Percentiles rank a stretch among this genome's conserved stretches.
These are phyloP conservation scores for Trypanosoma avium DNA, from an alignment of 208 protist genomes.

Conservation along the genomic window DNA sequence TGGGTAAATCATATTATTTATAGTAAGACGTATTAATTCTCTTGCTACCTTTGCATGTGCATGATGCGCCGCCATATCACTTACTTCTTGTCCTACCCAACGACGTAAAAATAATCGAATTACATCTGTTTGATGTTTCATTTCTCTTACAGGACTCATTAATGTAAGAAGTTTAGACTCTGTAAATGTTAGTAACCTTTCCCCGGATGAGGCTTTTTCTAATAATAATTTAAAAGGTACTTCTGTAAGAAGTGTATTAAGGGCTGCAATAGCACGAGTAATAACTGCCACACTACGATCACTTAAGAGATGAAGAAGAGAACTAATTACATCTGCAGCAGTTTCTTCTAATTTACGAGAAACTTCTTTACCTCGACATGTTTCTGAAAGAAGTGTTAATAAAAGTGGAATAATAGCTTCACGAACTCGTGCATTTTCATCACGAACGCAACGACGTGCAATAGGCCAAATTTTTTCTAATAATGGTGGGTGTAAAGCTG, in stretches of 20 bases:
- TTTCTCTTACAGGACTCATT: constrained; percentile 25
- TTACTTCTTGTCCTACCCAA: constrained; percentile 48
- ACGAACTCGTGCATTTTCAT: constrained; percentile 69
- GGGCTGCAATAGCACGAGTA: constrained; percentile 56
- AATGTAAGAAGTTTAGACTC: constrained; percentile 65
- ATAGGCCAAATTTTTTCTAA: constrained; percentile 70
- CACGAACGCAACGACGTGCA: constrained; percentile 56
- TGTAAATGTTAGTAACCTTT: constrained; percentile 50
- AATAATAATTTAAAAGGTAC: constrained; percentile 33
- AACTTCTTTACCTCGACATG: constrained; percentile 1
- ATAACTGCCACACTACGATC: constrained; percentile 75
- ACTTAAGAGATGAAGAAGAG: constrained; percentile 65
- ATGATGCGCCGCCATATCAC: constrained; percentile 33
- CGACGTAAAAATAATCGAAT: constrained; percentile 64
- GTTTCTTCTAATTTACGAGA: constrained; percentile 16
- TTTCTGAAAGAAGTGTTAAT: constrained; percentile 44
- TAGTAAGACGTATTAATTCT: constrained; percentile 55
- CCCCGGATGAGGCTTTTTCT: constrained; percentile 31
- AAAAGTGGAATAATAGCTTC: constrained; percentile 80
- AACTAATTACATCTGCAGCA: constrained; percentile 58
- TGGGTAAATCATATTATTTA: constrained; percentile 39
- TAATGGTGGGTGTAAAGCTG: constrained; percentile 51
- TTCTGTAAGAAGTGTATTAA: constrained; percentile 73
- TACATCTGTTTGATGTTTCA: constrained; percentile 42
- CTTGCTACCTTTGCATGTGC: constrained; percentile 44